Evolutionary conservation across 805 yeast species (phyloP), one percentile per base, ranked within the genome.

Genomic region (Torulaspora franciscae): DNA sequence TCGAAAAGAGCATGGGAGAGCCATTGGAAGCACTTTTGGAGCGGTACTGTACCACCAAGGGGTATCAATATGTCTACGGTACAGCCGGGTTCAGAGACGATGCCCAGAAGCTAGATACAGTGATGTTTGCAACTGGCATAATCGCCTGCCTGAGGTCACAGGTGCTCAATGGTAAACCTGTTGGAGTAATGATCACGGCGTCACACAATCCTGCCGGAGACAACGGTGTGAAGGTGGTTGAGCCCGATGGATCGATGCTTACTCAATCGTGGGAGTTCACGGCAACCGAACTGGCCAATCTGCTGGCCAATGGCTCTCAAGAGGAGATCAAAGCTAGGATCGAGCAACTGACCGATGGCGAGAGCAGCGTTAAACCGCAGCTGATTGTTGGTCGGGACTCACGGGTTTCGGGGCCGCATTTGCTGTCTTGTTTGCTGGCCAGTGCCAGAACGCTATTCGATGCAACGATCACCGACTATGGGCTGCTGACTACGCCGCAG

Each of bases 111-210:
- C 69, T 91, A 52, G 95, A 87, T 60, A 81, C 88, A 13, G 91
- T 90, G 26, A 84, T 87, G 65, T 86, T 79, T 64, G 75, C 91
- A 6, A 88, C 85, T 13, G 96, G 96, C 2, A 70, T 89, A 14
- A 62, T 90, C 23, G 97, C 99, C 0, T 70, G 81, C 1, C 69
- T 93, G 50, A 74, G 99, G 58, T 89, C 97, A n/a, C 75, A 82
- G 47, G 74, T 70, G 48, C 68, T 85, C 26, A 68, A 69, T 1
- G 86, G 91, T 1, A 71, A 83, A 55, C 77, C 84, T 7, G 76
- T 90, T 25, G 99, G 99, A n/a, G 83, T 90, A 9, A 91, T 93
- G 97, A 82, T 93, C 58, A 93, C 97, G 1, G 97, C 96, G 0
- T 85, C 95, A 0, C 97, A 89, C 65, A 89, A 89, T 58, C 96